These are phyloP conservation scores for Phaffomyces antillensis DNA, from an alignment of 805 yeast species.

Conservation along the genomic window DNA sequence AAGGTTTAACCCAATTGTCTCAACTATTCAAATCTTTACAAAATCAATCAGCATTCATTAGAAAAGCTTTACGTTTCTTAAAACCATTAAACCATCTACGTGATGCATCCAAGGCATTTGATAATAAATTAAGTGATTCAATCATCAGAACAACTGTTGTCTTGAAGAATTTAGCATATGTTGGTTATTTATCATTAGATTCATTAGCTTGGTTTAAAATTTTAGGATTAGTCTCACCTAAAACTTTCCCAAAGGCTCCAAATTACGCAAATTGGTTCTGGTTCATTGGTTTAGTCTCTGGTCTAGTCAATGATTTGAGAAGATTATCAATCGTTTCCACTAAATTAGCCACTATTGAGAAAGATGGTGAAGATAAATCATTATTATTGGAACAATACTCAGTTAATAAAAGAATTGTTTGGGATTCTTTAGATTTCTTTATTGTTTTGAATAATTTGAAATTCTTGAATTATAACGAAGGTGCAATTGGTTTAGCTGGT, in stretches of 20 bases:
- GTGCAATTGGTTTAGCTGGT: conserved; percentile 80
- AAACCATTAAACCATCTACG: conserved; percentile 72
- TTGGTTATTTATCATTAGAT: conserved; percentile 58
- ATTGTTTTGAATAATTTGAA: conserved; percentile 68
- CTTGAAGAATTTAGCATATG: conserved; percentile 52
- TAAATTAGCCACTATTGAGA: conserved; percentile 21
- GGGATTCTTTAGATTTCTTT: conserved; percentile 70
- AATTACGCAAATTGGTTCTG: conserved; percentile 65
- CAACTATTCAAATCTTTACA: conserved; percentile 49
- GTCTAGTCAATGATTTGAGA: conserved; percentile 28
- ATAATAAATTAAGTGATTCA: conserved; percentile 63
- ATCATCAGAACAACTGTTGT: conserved; percentile 45
- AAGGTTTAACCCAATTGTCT: conserved; percentile 46
- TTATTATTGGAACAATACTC: conserved; percentile 37
- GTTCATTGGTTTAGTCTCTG: conserved; percentile 64
- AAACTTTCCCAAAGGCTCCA: conserved; percentile 43
- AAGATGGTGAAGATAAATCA: conserved; percentile 29
- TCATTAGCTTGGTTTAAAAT: conserved; percentile 50
- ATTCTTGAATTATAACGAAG: conserved; percentile 60
- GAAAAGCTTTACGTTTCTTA: conserved; percentile 79
- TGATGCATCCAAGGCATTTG: conserved; percentile 59
- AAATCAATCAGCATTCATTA: conserved; percentile 54
- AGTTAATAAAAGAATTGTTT: conserved; percentile 57
- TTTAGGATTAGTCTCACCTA: conserved; percentile 45
- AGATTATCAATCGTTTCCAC: background rate